Percentiles rank a stretch among this genome's conserved stretches.
Conservation (phyloP, 2,329 filamentous ascomycete species). For the Dactylellina haptotyla region DNA sequence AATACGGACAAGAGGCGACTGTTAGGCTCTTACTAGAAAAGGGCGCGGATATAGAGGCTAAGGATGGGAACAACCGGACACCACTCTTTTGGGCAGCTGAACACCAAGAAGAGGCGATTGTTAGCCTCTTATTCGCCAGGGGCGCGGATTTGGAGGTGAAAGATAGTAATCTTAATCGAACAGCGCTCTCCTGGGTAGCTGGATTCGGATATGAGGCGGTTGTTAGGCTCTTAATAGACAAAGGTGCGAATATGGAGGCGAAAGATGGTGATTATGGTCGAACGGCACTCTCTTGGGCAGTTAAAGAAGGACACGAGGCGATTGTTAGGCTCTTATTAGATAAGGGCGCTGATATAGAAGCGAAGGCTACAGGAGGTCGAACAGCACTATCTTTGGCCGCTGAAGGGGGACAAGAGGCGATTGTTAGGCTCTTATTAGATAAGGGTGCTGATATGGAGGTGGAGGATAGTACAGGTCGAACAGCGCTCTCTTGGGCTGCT, state of each 20-base stretch:
- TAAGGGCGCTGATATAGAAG: no score
- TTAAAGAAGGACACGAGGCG: not conserved
- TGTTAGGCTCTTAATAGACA: no score
- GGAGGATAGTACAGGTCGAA: not conserved
- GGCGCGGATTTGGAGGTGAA: slow-evolving; percentile 35
- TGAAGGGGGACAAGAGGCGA: not conserved
- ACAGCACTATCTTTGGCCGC: not conserved
- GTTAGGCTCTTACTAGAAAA: slow-evolving; percentile 47
- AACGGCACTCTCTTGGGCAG: not conserved
- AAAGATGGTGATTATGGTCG: no score
- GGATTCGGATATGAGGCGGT: slow-evolving; percentile 25
- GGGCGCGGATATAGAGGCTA: slow-evolving; percentile 30
- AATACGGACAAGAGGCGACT: slow-evolving; percentile 23
- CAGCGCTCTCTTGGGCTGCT: not conserved
- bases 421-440: not conserved
- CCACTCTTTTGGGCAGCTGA: slow-evolving; percentile 17
- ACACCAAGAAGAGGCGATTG: slow-evolving; percentile 30
- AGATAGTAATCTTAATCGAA: slow-evolving; percentile 28
- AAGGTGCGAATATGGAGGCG: no score
- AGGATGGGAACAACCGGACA: slow-evolving; percentile 28
- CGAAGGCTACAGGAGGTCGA: not conserved
- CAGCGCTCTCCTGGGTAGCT: slow-evolving; percentile 49
- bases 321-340: not conserved
- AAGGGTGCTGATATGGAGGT: not conserved
- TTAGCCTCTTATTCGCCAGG: slow-evolving; percentile 43